A percentile compares a stretch with the other conserved stretches of the same genome.
Conservation (phyloP, 2,329 filamentous ascomycete genomes). For the Chaetomiaceae sp. region DNA sequence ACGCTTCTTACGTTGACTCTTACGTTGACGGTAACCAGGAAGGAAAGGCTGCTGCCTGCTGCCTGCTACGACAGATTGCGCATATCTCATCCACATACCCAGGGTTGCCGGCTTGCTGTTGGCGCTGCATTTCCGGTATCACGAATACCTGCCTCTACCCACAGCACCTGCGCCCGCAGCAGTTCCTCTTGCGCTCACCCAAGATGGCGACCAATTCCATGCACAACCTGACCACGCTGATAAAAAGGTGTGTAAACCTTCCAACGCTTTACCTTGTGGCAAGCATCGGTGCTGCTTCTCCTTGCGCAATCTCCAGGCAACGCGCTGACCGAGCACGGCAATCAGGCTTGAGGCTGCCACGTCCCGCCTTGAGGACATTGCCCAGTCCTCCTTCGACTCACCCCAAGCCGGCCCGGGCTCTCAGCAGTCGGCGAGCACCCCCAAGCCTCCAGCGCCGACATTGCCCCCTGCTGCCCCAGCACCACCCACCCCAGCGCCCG, state of each 20-base stretch:
- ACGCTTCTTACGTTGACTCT: too few relatives aligned
- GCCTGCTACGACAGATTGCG: too few relatives aligned
- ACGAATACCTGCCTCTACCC: too few relatives aligned
- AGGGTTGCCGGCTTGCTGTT: background rate
- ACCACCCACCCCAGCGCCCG: conserved; percentile 35
- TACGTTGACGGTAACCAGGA: too few relatives aligned
- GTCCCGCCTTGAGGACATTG: conserved; percentile 92
- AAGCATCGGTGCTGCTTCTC: background rate
- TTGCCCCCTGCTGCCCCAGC: conserved; percentile 32
- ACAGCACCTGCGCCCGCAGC: background rate
- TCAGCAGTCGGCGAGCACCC: conserved; percentile 34
- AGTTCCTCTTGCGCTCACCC: conserved; percentile 14
- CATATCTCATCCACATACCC: background rate
- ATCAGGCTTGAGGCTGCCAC: conserved; percentile 94
- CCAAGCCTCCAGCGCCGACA: conserved; percentile 27
- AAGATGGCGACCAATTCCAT: conserved; percentile 75
- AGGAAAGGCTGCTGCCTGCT: too few relatives aligned
- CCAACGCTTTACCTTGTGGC: background rate
- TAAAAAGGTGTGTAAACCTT: conserved; percentile 72
- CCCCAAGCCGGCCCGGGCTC: conserved; percentile 45
- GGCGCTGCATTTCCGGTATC: too few relatives aligned
- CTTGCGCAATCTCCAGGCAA: conserved; percentile 25
- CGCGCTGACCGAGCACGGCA: conserved; percentile 40
- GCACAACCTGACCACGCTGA: conserved; percentile 94
- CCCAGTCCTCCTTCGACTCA: conserved; percentile 62